Evolutionary conservation across 495 filamentous ascomycete genomes (phyloP).

Genomic region (Penicillium antarcticum): DNA sequence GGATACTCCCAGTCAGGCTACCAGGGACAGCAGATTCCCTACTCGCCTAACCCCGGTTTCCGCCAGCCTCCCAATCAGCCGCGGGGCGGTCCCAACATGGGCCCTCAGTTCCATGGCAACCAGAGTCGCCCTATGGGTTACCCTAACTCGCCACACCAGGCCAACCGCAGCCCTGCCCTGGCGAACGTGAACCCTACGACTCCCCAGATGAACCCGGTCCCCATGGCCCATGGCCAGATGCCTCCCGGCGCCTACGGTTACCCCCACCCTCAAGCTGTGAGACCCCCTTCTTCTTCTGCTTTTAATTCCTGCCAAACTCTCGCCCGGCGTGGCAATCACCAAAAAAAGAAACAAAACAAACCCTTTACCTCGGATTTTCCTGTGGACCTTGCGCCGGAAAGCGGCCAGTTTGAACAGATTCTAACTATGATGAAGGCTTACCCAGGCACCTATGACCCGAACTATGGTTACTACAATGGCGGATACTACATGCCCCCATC

Average conservation of each 20-base stretch:
- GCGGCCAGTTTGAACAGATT: slow-evolving; percentile 67
- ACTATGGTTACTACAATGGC: slow-evolving; percentile 46
- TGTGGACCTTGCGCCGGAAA: slow-evolving; percentile 63
- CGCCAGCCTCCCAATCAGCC: slow-evolving; percentile 58
- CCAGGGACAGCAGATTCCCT: slow-evolving; percentile 58
- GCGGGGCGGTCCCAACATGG: slow-evolving; percentile 60
- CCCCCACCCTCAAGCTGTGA: slow-evolving; percentile 65
- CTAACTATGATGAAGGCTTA: slow-evolving; percentile 62
- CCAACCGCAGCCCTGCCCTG: slow-evolving; percentile 69
- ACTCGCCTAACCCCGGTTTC: slow-evolving; percentile 61
- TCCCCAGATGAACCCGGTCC: slow-evolving; percentile 62
- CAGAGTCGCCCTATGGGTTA: slow-evolving; percentile 56
- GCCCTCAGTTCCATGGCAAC: slow-evolving; percentile 58
- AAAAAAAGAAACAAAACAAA: background rate
- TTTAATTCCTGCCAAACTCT: slow-evolving; percentile 12
- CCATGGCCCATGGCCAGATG: slow-evolving; percentile 56
- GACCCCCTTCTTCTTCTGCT: slow-evolving; percentile 38
- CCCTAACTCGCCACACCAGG: slow-evolving; percentile 65
- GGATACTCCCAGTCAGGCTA: slow-evolving; percentile 58
- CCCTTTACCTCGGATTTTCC: background rate
- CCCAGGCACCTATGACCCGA: slow-evolving; percentile 43
- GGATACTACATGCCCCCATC: slow-evolving; percentile 48
- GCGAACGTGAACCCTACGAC: slow-evolving; percentile 64
- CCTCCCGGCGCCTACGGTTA: slow-evolving; percentile 57
- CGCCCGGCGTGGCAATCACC: slow-evolving; percentile 22